Conservation (phyloP, 352 stramenopile genomes). For the Elongisporangium undulatum region DNA sequence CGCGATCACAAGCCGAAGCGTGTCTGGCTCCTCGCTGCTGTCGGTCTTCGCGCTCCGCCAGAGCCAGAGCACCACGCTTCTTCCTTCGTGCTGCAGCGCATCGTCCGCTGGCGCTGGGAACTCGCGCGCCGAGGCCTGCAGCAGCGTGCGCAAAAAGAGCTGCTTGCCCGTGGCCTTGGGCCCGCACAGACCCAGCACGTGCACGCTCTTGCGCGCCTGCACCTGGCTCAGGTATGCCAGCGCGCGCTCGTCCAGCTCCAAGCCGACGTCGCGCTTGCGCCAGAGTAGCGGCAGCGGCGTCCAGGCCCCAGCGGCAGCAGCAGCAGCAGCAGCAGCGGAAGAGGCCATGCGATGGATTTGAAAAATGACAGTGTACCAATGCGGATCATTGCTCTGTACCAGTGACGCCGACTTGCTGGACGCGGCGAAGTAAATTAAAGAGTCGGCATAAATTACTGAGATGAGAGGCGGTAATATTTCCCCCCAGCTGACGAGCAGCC, state of each 20-base stretch:
- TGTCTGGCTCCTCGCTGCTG: neutral
- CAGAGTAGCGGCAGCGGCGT: neutral
- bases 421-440: neutral
- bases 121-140: slow-evolving; percentile 20
- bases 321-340: neutral
- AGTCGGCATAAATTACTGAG: neutral
- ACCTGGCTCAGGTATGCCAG: neutral
- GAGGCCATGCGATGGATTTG: neutral
- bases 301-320: neutral
- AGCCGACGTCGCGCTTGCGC: neutral
- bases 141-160: slow-evolving; percentile 41
- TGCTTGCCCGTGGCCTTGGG: slow-evolving; percentile 30
- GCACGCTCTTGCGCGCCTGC: slow-evolving; percentile 10
- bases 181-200: slow-evolving; percentile 42
- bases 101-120: slow-evolving; percentile 10
- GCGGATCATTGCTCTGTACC: slow-evolving; percentile 1
- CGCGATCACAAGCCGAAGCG: slow-evolving; percentile 11
- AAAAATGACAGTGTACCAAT: neutral
- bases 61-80: slow-evolving; percentile 42
- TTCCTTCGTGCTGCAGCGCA: neutral
- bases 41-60: slow-evolving; percentile 12
- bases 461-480: neutral
- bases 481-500: too few relatives aligned
- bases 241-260: neutral
- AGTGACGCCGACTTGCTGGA: neutral